Conservation (phyloP, 169 alveolate species). For the Babesia ovis region DNA sequence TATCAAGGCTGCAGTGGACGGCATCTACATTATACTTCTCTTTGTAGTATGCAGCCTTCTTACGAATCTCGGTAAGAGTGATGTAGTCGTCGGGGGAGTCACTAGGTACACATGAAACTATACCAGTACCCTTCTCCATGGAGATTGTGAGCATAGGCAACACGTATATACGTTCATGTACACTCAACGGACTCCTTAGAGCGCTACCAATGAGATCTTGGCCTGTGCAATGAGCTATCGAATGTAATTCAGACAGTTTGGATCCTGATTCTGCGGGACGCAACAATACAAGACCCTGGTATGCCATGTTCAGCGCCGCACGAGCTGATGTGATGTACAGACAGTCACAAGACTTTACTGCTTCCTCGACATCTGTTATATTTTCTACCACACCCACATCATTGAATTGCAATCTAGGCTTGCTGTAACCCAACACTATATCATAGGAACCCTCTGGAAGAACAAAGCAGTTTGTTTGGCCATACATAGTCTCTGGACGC, state of each 20-base stretch:
- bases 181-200: slow-evolving; percentile 91
- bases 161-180: slow-evolving; percentile 88
- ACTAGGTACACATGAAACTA: slow-evolving; percentile 99
- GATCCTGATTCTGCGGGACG: slow-evolving; percentile 9
- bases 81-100: slow-evolving; percentile 99
- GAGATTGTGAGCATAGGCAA: slow-evolving; percentile 97
- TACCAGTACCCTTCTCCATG: slow-evolving; percentile 97
- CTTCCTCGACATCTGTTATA: slow-evolving; percentile 57
- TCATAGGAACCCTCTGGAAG: slow-evolving; percentile 93
- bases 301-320: slow-evolving; percentile 89
- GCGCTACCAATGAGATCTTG: slow-evolving; percentile 91
- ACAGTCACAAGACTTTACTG: slow-evolving; percentile 61
- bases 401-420: slow-evolving; percentile 67
- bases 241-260: slow-evolving; percentile 43
- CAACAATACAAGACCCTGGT: slow-evolving; percentile 78
- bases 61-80: slow-evolving; percentile 89
- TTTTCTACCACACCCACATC: slow-evolving; percentile 73
- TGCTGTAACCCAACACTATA: slow-evolving; percentile 74
- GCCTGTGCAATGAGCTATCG: slow-evolving; percentile 81
- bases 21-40: slow-evolving; percentile 74
- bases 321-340: slow-evolving; percentile 71
- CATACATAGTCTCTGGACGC: slow-evolving; percentile 99
- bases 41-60: slow-evolving; percentile 81
- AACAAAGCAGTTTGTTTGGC: slow-evolving; percentile 97
- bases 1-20: slow-evolving; percentile 84